A percentile compares a stretch with the other conserved stretches of the same genome.
Evolutionary conservation across 2,329 filamentous ascomycete genomes (phyloP).

Genomic region (Xylariaceae sp.): DNA sequence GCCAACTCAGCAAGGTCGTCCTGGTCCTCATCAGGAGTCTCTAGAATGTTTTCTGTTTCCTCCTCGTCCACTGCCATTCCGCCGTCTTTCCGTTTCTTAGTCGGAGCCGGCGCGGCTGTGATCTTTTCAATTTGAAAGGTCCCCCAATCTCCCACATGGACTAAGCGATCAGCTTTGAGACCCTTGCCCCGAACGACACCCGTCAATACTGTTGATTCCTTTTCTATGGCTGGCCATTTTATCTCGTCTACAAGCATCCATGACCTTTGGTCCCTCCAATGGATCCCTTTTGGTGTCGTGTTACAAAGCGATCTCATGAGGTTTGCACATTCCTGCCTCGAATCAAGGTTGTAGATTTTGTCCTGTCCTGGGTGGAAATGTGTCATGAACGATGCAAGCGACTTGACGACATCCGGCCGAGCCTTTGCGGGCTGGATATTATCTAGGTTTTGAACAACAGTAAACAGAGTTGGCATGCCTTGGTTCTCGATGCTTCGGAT

Average conservation of each 20-base stretch:
- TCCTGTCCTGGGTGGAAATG: slow-evolving; percentile 94
- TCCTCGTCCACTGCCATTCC: slow-evolving; percentile 69
- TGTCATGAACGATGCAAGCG: slow-evolving; percentile 87
- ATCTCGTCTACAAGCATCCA: slow-evolving; percentile 93
- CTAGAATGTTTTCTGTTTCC: slow-evolving; percentile 61
- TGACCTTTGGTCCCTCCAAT: slow-evolving; percentile 92
- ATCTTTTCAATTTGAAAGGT: slow-evolving; percentile 92
- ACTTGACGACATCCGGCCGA: slow-evolving; percentile 73
- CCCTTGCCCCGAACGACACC: slow-evolving; percentile 85
- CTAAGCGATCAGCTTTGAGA: slow-evolving; percentile 84
- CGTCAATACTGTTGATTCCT: slow-evolving; percentile 72
- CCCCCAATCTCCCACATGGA: slow-evolving; percentile 93
- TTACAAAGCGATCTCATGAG: slow-evolving; percentile 89
- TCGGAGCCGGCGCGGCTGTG: slow-evolving; percentile 69
- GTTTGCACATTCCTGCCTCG: slow-evolving; percentile 87
- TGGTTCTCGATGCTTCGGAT: slow-evolving; percentile 88
- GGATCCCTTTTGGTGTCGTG: slow-evolving; percentile 88
- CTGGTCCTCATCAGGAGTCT: slow-evolving; percentile 74
- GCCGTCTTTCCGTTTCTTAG: slow-evolving; percentile 63
- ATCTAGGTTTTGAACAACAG: slow-evolving; percentile 78
- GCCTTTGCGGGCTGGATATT: slow-evolving; percentile 79
- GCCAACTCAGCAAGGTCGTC: slow-evolving; percentile 84
- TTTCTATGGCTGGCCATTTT: slow-evolving; percentile 64
- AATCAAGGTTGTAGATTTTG: slow-evolving; percentile 87
- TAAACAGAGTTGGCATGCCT: slow-evolving; percentile 90